A percentile compares a stretch with the other conserved stretches of the same genome.
These are phyloP conservation scores for Beverwykella pulmonaria DNA, from an alignment of 495 filamentous ascomycete species.

Conservation along the genomic window DNA sequence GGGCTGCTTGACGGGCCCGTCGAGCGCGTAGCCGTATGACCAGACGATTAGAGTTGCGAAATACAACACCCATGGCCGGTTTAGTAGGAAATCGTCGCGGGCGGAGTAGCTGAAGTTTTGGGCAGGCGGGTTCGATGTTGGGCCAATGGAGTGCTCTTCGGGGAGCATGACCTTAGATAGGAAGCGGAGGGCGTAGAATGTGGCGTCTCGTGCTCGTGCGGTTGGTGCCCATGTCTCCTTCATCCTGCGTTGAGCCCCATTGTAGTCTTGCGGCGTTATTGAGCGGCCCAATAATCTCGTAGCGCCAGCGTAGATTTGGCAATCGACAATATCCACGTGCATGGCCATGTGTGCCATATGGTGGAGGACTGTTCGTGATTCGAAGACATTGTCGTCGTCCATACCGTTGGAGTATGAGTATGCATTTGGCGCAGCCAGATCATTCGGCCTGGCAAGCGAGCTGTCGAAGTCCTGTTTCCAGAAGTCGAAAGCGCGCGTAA, in stretches of 20 bases:
- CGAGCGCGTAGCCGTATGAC: constrained; percentile 91
- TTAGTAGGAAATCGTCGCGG: constrained; percentile 85
- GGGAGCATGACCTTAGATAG: constrained; percentile 75
- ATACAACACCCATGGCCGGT: constrained; percentile 96
- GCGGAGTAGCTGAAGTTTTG: constrained; percentile 64
- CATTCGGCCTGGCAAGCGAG: constrained; percentile 60
- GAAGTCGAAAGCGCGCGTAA: constrained; percentile 88
- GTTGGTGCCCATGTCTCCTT: constrained; percentile 88
- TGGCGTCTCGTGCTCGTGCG: constrained; percentile 87
- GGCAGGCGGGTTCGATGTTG: constrained; percentile 7
- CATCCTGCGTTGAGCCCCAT: constrained; percentile 79
- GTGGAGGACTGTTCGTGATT: constrained; percentile 85
- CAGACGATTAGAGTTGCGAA: constrained; percentile 90
- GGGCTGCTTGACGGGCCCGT: constrained; percentile 67
- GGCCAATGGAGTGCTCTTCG: constrained; percentile 34
- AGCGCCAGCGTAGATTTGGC: constrained; percentile 91
- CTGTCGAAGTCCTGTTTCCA: constrained; percentile 95
- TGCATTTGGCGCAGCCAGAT: constrained; percentile 42
- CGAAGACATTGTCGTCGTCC: constrained; percentile 79
- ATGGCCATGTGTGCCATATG: constrained; percentile 97
- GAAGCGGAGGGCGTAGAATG: constrained; percentile 91
- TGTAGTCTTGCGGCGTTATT: constrained; percentile 80
- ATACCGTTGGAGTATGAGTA: constrained; percentile 41
- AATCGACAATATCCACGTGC: constrained; percentile 97
- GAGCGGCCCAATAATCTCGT: constrained; percentile 80